Base-by-base conservation (phyloP, 805 yeast genomes). In the Wickerhamiella sergipiensis region DNA sequence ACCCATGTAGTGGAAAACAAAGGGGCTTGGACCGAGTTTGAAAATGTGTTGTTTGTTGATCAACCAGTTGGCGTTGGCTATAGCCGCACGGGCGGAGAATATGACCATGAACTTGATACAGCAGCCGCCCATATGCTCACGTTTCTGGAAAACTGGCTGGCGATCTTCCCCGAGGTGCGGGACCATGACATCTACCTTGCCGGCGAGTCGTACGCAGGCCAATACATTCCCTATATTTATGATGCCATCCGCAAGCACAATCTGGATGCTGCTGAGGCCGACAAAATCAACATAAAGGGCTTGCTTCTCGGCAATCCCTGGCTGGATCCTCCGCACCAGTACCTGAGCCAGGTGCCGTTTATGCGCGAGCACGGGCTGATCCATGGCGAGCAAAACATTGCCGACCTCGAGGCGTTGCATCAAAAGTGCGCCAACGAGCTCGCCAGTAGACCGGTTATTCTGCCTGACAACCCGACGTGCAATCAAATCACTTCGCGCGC, bases 201-300 rank as follows among this genome's bases (percentile, higher is more conserved):
- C 0, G 98, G 98, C 29, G 98, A 92, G 69, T 85, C 95, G 57
- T 92, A 83, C 67, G 97, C 97, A 1, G 98, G 98, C 19, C 97
- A 92, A 64, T 92, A 87, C 63, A 84, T 92, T 50, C 97, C 98
- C 0, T 85, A 83, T 64, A 77, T 89, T 53, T 94, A 90, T 0
- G 70, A 76, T 39, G 79, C 77, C 1, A 71, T 90, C 5, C 58
- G 78, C 46, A 67, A 72, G 1, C 67, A 75, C 39, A 77, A 81
- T 60, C 52, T 61, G 39, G 44, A 68, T 18, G 47, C 55, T 6
- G 52, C 51, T 7, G 46, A 46, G 12, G 45, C 46, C 19, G 45
- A 24, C 3, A 47, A 57, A 2, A 56, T 74, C 36, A 71, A 80
- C 50, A 64, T 89, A 52, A 71, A 76, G 53, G 92, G 90, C 0